These are phyloP conservation scores for Daedalea quercina DNA, from an alignment of 768 basidiomycete genomes.

Conservation along the genomic window DNA sequence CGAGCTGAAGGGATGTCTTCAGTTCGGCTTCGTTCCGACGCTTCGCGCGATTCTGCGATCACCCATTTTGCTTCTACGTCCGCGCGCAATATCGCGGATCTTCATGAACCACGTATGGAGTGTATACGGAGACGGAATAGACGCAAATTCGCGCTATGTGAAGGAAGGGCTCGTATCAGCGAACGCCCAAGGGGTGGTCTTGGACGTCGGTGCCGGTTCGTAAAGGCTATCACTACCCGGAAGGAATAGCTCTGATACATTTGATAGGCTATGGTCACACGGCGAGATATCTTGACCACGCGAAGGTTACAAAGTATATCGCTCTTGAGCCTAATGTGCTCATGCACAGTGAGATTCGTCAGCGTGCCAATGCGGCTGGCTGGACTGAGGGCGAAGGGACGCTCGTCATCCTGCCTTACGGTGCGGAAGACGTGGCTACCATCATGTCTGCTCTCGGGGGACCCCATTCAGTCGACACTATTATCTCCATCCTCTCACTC, in stretches of 20 bases:
- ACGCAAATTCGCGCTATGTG: slow-evolving; percentile 31
- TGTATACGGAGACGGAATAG: slow-evolving; percentile 38
- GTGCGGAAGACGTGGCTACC: slow-evolving; percentile 48
- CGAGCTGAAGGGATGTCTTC: slow-evolving; percentile 36
- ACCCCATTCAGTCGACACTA: slow-evolving; percentile 43
- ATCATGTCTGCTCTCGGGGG: slow-evolving; percentile 40
- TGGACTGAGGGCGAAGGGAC: slow-evolving; percentile 46
- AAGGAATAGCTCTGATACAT: neutral
- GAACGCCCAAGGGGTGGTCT: slow-evolving; percentile 51
- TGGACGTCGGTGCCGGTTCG: slow-evolving; percentile 65
- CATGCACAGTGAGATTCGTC: slow-evolving; percentile 56
- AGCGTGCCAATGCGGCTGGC: slow-evolving; percentile 41
- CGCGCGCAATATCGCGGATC: slow-evolving; percentile 38
- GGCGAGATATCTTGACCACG: slow-evolving; percentile 49
- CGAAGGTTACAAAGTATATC: slow-evolving; percentile 53
- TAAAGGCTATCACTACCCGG: neutral
- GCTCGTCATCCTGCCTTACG: slow-evolving; percentile 52
- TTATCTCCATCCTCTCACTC: slow-evolving; percentile 59
- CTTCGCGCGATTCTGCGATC: slow-evolving; percentile 29
- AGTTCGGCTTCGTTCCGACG: slow-evolving; percentile 38
- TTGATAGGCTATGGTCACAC: slow-evolving; percentile 56
- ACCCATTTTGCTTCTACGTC: slow-evolving; percentile 42
- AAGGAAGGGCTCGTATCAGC: slow-evolving; percentile 46
- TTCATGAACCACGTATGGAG: slow-evolving; percentile 59
- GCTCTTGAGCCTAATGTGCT: slow-evolving; percentile 64